Percentiles rank a stretch among this genome's conserved stretches.
phyloP scores from a whole-genome alignment of 1,284 basidiomycete genomes.

The Leccinum cinnamomeum region DNA sequence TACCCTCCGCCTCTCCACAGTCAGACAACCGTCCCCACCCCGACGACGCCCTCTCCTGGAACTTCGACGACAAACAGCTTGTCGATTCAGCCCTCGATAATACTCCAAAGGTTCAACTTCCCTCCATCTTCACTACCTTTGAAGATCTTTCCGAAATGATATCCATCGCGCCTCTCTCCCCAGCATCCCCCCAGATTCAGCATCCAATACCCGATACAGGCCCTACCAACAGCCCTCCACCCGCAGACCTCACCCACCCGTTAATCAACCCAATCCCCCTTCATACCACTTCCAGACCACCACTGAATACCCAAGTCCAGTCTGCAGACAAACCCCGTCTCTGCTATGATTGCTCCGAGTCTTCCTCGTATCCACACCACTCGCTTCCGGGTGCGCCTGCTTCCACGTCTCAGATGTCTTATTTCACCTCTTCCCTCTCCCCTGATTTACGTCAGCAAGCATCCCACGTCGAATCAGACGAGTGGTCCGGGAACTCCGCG shows the following conservation, averaged over 20 bases:
- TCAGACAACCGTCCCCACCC: conserved; percentile 45
- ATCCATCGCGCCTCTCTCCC: conserved; percentile 64
- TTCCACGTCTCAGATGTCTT: conserved; percentile 49
- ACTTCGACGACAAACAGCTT: conserved; percentile 38
- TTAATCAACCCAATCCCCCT: conserved; percentile 47
- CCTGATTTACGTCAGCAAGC: conserved; percentile 41
- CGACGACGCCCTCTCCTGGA: conserved; percentile 38
- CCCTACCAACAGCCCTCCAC: conserved; percentile 49
- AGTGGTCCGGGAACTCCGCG: conserved; percentile 36
- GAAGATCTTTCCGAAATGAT: conserved; percentile 59
- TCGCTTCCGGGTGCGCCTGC: conserved; percentile 48
- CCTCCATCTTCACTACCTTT: conserved; percentile 68
- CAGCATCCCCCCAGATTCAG: conserved; percentile 52
- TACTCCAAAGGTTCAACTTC: conserved; percentile 60
- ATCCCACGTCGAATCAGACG: conserved; percentile 29
- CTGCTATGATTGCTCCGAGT: conserved; percentile 39
- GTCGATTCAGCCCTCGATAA: conserved; percentile 38
- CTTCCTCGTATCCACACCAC: conserved; percentile 45
- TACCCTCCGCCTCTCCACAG: conserved; percentile 50
- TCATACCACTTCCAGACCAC: conserved; percentile 63
- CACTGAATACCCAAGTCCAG: conserved; percentile 36
- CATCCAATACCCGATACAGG: conserved; percentile 39
- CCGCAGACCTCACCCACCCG: conserved; percentile 46
- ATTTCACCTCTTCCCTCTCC: conserved; percentile 47
- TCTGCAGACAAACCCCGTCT: conserved; percentile 41